Evolutionary conservation across 257 asterid species (phyloP), one percentile per base, ranked within the genome.

Genomic region (Euphrasia confusa): DNA sequence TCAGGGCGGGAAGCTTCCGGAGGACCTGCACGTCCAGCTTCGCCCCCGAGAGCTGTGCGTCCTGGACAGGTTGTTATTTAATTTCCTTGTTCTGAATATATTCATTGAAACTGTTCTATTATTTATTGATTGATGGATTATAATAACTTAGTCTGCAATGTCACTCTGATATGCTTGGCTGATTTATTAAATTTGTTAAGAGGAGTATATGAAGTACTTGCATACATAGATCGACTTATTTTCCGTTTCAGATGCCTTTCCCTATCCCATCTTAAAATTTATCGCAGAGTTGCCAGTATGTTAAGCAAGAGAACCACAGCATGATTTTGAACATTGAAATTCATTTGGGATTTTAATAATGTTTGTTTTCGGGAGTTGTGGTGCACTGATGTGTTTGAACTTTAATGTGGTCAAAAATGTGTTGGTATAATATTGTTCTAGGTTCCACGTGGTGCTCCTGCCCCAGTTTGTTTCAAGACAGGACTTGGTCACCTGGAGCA

Each of bases 361-460:
- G 24, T 49, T 49, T 49, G 21, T 49, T 49, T 7, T 0, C 26
- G 49, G 61, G 26, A 32, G 10, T 45, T 54, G 15, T 42, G 55
- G 10, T 3, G 18, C 7, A 61, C 42, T 37, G 10, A 9, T 37
- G 10, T 37, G 52, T 14, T 15, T 58, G 10, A 50, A 14, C 24
- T 48, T 54, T 18, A 55, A 37, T 42, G 6, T 35, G 45, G 10
- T 24, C 11, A 21, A 8, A 70, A 52, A 32, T 58, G 50, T 68
- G 63, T 32, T 56, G 71, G 60, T 68, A 62, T 61, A 52, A 24
- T 60, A 61, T 66, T 65, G 54, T 66, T 72, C 52, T 67, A 93
- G 99, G 96, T 93, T 79, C 99, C 99, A 35, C 97, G 97, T 44
- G 99, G 99, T 71, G 96, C 97, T 53, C 87, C 86, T 50, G 99